These are phyloP conservation scores for Phytophthora uliginosa DNA, from an alignment of 352 stramenopile species.

Conservation along the genomic window DNA sequence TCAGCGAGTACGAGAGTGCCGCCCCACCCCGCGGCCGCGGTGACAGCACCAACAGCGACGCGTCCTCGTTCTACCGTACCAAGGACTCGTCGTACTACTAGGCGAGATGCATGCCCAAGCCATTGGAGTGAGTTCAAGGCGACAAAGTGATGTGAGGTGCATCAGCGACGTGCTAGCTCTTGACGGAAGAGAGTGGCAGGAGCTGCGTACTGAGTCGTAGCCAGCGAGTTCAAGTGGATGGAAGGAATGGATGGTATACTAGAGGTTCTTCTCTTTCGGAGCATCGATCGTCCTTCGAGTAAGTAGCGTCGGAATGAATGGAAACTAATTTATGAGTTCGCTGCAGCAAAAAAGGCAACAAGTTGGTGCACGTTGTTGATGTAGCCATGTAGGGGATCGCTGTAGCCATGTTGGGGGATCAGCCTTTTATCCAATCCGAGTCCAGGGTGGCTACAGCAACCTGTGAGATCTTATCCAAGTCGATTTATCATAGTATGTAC, in stretches of 20 bases:
- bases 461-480: conserved; percentile 1
- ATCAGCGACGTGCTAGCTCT: conserved; percentile 5
- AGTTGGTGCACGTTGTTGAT: not conserved
- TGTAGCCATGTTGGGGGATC: conserved; percentile 6
- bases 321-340: conserved; percentile 56
- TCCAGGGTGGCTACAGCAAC: conserved; percentile 20
- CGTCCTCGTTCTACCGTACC: conserved; percentile 42
- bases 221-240: conserved; percentile 13
- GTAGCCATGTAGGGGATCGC: not conserved
- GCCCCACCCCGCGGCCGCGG: conserved; percentile 16
- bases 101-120: conserved; percentile 1
- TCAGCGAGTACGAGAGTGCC: conserved; percentile 43
- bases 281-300: conserved; percentile 6
- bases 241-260: conserved; percentile 11
- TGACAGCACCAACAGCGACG: conserved; percentile 31
- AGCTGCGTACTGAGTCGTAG: not conserved
- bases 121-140: conserved; percentile 3
- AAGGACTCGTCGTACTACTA: conserved; percentile 49
- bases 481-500: not conserved
- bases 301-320: conserved; percentile 42
- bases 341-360: conserved; percentile 21
- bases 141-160: conserved; percentile 5
- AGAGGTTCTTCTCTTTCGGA: not conserved
- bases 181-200: conserved; percentile 8
- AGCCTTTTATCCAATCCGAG: conserved; percentile 22